Evolutionary conservation across 148 eudicot genomes (phyloP).

Genomic region (Nepenthes mirabilis): DNA sequence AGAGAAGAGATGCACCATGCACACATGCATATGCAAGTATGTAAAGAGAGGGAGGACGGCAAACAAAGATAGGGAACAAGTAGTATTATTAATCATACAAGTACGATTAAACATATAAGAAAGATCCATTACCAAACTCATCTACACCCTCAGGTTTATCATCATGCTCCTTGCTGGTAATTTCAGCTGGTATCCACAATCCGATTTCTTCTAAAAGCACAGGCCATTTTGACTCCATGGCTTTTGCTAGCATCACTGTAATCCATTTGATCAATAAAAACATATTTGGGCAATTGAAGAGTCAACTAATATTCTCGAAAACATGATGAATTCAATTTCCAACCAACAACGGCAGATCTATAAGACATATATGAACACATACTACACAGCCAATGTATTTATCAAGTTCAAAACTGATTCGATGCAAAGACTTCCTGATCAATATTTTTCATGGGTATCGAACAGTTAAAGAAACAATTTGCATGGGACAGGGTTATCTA

Average conservation of each 20-base stretch:
- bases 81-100: not conserved
- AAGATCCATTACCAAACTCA: slow-evolving; percentile 47
- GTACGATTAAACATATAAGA: not conserved
- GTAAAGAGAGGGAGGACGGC: not conserved
- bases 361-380: no score
- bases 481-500: not conserved
- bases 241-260: slow-evolving; percentile 40
- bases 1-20: not conserved
- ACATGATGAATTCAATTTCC: not conserved
- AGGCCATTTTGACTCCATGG: slow-evolving; percentile 56
- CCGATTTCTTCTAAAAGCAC: slow-evolving; percentile 63
- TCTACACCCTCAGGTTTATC: slow-evolving; percentile 71
- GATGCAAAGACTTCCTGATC: no score
- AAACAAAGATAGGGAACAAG: not conserved
- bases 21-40: not conserved
- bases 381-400: no score
- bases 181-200: slow-evolving; percentile 58
- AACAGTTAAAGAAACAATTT: not conserved
- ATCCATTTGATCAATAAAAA: slow-evolving; percentile 1
- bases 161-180: slow-evolving; percentile 46
- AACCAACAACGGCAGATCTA: not conserved
- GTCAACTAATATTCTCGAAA: not conserved
- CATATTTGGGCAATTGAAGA: not conserved
- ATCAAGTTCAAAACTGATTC: no score
- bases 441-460: not conserved